Percentiles rank a stretch among this genome's conserved stretches.
phyloP scores from a whole-genome alignment of 805 yeast species.

The Alloascoidea africana region DNA sequence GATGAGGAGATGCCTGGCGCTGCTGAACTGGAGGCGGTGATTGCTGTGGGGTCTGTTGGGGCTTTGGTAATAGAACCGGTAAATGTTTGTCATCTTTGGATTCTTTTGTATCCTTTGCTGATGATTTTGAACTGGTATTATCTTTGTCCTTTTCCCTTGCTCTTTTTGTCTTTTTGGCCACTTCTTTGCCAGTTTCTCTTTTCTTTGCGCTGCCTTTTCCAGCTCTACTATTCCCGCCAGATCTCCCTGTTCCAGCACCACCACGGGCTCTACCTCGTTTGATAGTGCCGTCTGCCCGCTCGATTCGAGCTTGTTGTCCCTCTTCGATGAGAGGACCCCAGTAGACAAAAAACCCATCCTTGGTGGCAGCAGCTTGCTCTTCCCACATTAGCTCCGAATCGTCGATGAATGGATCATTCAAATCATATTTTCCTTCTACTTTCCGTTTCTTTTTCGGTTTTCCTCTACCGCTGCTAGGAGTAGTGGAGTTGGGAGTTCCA shows the following conservation, averaged over 20 bases:
- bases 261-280: constrained; percentile 11
- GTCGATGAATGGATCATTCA: constrained; percentile 91
- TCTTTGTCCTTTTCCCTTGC: constrained; percentile 3
- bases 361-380: constrained; percentile 82
- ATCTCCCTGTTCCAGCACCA: background rate
- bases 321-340: constrained; percentile 81
- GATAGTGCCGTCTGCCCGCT: constrained; percentile 26
- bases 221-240: constrained; percentile 11
- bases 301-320: constrained; percentile 30
- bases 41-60: constrained; percentile 1
- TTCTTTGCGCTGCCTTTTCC: constrained; percentile 9
- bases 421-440: constrained; percentile 82
- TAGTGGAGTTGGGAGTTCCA: background rate
- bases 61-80: constrained; percentile 1
- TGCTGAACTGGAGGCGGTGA: background rate
- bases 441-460: constrained; percentile 40
- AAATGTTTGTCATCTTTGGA: constrained; percentile 1
- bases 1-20: background rate
- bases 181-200: constrained; percentile 16
- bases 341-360: constrained; percentile 91
- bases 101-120: constrained; percentile 4
- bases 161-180: constrained; percentile 16
- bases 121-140: constrained; percentile 4
- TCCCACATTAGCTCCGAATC: constrained; percentile 88
- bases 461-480: constrained; percentile 23